Evolutionary conservation across 768 basidiomycete genomes (phyloP).

Genomic region (Scleroderma bovista): DNA sequence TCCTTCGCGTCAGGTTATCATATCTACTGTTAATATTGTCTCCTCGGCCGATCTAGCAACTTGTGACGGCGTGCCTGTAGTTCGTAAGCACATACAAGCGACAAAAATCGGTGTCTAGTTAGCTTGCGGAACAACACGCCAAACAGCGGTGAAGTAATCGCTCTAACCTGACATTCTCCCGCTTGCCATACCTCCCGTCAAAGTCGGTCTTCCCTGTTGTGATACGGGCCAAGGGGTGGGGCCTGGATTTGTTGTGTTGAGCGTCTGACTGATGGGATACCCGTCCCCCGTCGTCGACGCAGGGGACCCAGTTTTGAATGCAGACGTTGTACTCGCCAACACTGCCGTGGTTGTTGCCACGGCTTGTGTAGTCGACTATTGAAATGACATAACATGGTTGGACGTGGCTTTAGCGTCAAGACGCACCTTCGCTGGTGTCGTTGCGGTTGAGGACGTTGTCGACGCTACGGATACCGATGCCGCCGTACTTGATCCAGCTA

Average conservation of each 20-base stretch:
- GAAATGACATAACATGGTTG: background rate
- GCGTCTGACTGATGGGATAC: conserved; percentile 62
- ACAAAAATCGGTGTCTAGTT: background rate
- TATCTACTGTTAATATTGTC: conserved; percentile 54
- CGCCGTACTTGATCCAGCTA: background rate
- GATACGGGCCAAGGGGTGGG: conserved; percentile 55
- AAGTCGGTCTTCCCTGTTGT: conserved; percentile 61
- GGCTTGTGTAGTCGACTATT: conserved; percentile 8
- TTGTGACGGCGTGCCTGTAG: conserved; percentile 66
- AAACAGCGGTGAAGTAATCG: background rate
- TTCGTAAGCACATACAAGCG: background rate
- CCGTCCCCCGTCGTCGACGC: conserved; percentile 34
- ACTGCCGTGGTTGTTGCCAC: conserved; percentile 2
- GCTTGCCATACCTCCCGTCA: conserved; percentile 65
- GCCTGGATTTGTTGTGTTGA: conserved; percentile 60
- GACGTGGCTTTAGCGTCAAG: background rate
- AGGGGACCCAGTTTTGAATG: conserved; percentile 29
- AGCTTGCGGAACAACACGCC: background rate
- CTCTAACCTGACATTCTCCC: conserved; percentile 62
- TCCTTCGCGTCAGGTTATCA: too few relatives aligned
- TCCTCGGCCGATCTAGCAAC: conserved; percentile 60
- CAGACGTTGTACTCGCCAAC: conserved; percentile 14
- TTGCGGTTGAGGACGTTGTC: conserved; percentile 4
- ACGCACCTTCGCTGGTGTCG: conserved; percentile 19
- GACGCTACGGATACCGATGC: conserved; percentile 5